Percentiles rank a stretch among this genome's conserved stretches.
phyloP scores from a whole-genome alignment of 306 rosid genomes.

The Pterocarpus macrocarpus region DNA sequence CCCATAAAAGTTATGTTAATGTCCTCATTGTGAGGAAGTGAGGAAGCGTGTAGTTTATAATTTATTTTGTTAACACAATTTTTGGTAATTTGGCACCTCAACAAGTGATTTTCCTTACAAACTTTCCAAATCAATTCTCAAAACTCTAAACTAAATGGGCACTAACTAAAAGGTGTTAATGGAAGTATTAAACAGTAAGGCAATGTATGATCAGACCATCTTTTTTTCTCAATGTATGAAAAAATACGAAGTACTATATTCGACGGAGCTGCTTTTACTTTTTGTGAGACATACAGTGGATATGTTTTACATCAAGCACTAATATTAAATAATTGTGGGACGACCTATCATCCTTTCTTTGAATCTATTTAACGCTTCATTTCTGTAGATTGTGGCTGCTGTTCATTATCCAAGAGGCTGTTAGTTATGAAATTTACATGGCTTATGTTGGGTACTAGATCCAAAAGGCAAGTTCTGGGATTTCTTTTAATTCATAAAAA shows the following conservation, averaged over 20 bases:
- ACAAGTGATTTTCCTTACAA: slow-evolving; percentile 3
- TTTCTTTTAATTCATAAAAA: slow-evolving; percentile 10
- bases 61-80: neutral
- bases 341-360: slow-evolving; percentile 31
- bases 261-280: slow-evolving; percentile 7
- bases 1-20: neutral
- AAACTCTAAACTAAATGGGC: slow-evolving; percentile 2
- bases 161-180: slow-evolving; percentile 2
- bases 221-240: slow-evolving; percentile 16
- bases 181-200: slow-evolving; percentile 24
- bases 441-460: slow-evolving; percentile 41
- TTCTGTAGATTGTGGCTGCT: slow-evolving; percentile 33
- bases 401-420: slow-evolving; percentile 28
- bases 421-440: slow-evolving; percentile 40
- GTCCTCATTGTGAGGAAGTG: too few relatives aligned
- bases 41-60: neutral
- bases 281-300: neutral
- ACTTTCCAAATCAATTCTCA: slow-evolving; percentile 13
- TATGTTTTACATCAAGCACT: neutral
- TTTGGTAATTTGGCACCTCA: slow-evolving; percentile 3
- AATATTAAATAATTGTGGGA: slow-evolving; percentile 8
- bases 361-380: slow-evolving; percentile 29
- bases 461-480: slow-evolving; percentile 26
- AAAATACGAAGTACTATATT: slow-evolving; percentile 3
- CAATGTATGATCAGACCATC: slow-evolving; percentile 14